These are phyloP conservation scores for Marasmius sp. DNA, from an alignment of 1,284 basidiomycete genomes.

Conservation along the genomic window DNA sequence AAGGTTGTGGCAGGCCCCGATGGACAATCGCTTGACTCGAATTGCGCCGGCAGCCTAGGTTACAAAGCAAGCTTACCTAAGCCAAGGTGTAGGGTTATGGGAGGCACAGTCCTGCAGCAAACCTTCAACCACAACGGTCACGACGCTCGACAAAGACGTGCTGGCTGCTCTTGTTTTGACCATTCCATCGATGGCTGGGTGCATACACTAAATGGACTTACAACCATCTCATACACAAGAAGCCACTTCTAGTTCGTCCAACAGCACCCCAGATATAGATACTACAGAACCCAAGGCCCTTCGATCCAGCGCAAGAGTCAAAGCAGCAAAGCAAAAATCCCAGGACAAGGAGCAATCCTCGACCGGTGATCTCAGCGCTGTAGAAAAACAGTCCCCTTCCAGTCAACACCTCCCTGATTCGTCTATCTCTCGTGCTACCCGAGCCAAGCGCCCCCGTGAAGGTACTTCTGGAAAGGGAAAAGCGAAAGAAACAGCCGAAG, in stretches of 20 bases:
- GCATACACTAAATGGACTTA: constrained; percentile 85
- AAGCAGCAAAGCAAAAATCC: constrained; percentile 67
- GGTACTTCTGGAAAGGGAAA: constrained; percentile 56
- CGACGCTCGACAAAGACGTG: constrained; percentile 8
- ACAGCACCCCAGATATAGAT: constrained; percentile 35
- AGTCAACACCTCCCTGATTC: constrained; percentile 27
- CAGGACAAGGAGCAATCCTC: constrained; percentile 43
- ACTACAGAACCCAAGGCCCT: constrained; percentile 49
- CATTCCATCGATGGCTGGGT: constrained; percentile 71
- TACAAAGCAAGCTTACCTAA: background rate
- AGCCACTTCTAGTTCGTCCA: constrained; percentile 59
- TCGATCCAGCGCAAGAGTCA: constrained; percentile 74
- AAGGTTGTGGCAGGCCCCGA: no score
- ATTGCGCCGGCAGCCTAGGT: background rate
- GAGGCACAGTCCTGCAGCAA: background rate
- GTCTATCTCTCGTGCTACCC: constrained; percentile 39
- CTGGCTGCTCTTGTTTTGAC: constrained; percentile 13
- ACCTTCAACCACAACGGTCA: background rate
- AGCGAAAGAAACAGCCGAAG: constrained; percentile 56
- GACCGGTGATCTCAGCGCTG: constrained; percentile 20
- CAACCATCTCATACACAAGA: constrained; percentile 64
- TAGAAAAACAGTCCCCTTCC: constrained; percentile 36
- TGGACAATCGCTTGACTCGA: no score
- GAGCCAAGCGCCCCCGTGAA: constrained; percentile 58
- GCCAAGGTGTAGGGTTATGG: background rate